Conservation (phyloP, 345 rosid genomes). For the Balakata baccata region DNA sequence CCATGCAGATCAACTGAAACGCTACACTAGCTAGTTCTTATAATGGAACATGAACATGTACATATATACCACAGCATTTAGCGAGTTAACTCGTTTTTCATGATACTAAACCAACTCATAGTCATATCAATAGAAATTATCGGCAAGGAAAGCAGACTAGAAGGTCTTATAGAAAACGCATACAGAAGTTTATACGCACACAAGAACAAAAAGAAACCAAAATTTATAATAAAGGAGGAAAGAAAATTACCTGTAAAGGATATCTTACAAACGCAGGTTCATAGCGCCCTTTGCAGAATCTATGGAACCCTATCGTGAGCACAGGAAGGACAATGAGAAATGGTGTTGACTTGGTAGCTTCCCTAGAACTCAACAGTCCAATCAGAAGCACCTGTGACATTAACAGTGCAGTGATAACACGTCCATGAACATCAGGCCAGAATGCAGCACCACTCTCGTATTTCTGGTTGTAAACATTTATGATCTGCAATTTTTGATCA, state of each 20-base stretch:
- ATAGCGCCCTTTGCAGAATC: slow-evolving; percentile 66
- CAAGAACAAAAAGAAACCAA: too few species aligned
- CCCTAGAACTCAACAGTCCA: slow-evolving; percentile 65
- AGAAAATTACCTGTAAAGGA: slow-evolving; percentile 63
- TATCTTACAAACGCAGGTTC: slow-evolving; percentile 68
- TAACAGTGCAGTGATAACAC: slow-evolving; percentile 56
- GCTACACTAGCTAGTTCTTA: too few species aligned
- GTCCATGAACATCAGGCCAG: slow-evolving; percentile 96
- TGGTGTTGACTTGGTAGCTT: slow-evolving; percentile 60
- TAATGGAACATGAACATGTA: too few species aligned
- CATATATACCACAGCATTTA: too few species aligned
- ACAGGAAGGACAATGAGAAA: slow-evolving; percentile 69
- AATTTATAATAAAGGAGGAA: not conserved
- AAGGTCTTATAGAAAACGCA: not conserved
- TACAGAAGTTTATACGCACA: not conserved
- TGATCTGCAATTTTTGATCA: slow-evolving; percentile 44
- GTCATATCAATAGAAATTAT: too few species aligned
- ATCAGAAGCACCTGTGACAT: slow-evolving; percentile 75
- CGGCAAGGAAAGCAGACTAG: not conserved
- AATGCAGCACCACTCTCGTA: slow-evolving; percentile 89
- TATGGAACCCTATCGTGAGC: slow-evolving; percentile 66
- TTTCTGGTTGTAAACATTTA: slow-evolving; percentile 85
- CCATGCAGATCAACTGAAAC: too few species aligned
- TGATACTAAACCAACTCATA: too few species aligned
- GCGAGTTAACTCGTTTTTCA: too few species aligned